These are phyloP conservation scores for Aspergillus saccharolyticus DNA, from an alignment of 495 filamentous ascomycete genomes.

Conservation along the genomic window DNA sequence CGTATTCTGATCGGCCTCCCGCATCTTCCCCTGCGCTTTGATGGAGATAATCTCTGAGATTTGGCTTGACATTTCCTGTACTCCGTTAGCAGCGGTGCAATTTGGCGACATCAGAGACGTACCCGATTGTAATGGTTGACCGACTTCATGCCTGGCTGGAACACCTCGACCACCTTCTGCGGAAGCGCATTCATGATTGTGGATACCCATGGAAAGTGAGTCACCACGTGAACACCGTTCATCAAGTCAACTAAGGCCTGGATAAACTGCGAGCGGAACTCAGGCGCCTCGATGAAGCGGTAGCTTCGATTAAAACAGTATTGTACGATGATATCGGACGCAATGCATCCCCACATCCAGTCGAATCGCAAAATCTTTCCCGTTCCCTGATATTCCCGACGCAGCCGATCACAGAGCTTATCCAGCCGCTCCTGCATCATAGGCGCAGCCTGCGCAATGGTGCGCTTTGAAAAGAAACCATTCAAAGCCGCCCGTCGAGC, in stretches of 20 bases:
- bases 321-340: constrained; percentile 12
- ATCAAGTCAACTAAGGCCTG: constrained; percentile 13
- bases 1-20: constrained; percentile 12
- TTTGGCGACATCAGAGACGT: neutral
- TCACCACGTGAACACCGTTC: constrained; percentile 12
- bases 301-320: constrained; percentile 10
- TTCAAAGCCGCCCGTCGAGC: constrained; percentile 27
- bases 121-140: constrained; percentile 9
- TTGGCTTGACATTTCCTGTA: constrained; percentile 11
- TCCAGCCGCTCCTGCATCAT: constrained; percentile 13
- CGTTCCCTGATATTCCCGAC: constrained; percentile 8
- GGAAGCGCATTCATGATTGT: constrained; percentile 7
- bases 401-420: constrained; percentile 6
- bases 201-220: constrained; percentile 9
- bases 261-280: constrained; percentile 12
- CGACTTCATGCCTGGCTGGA: constrained; percentile 12
- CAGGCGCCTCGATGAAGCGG: constrained; percentile 8
- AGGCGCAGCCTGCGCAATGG: constrained; percentile 9
- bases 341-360: constrained; percentile 15
- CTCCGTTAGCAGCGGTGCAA: neutral
- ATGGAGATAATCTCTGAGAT: constrained; percentile 1
- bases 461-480: constrained; percentile 26
- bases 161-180: neutral
- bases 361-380: constrained; percentile 11
- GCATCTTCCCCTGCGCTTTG: neutral